Evolutionary conservation across 495 filamentous ascomycete genomes (phyloP), one percentile per base, ranked within the genome.

Genomic region (Aspergillus homomorphus): DNA sequence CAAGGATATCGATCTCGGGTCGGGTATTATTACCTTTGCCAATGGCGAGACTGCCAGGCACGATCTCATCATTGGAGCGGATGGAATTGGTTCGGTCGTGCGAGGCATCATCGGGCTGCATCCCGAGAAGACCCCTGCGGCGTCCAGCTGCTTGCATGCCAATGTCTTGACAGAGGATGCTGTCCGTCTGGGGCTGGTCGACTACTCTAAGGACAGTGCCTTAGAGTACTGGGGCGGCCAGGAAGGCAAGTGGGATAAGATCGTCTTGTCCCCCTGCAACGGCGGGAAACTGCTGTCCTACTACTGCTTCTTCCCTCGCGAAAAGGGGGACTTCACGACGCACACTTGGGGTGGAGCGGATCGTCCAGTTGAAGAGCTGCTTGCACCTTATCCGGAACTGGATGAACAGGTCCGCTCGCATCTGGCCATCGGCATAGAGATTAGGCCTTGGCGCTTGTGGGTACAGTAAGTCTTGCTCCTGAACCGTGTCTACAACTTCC

Each of bases 171-270:
- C 78, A 6, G 73, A 75, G 21, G 73, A 79, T 19, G 77, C 75
- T 18, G 68, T 72, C 38, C 60, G 60, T 6, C 68, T 78, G 1
- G 77, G 77, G 0, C 60, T 79, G 15, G 69, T 75, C 14, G 71
- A 79, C 62, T 77, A 77, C 55, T 75, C 75, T 0, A 57, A 76
- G 19, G 38, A 79, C 61, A 71, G 65, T 18, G 77, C 77, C 1
- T 59, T 80, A 3, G 73, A 80, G 54, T 79, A 77, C 66, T 80
- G 77, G 77, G 77, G 77, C 14, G 77, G 77, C 16, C 75, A 78
- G 52, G 73, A 77, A 49, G 73, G 73, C 44, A 79, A 77, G 59
- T 73, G 70, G 67, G 71, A 78, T 38, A 80, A 80, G 63, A 80
- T 80, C 49, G 77, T 79, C 4, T 64, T 79, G 9, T 79, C 77